phyloP scores from a whole-genome alignment of 2,329 filamentous ascomycete genomes.

The Macroventuria anomochaeta region DNA sequence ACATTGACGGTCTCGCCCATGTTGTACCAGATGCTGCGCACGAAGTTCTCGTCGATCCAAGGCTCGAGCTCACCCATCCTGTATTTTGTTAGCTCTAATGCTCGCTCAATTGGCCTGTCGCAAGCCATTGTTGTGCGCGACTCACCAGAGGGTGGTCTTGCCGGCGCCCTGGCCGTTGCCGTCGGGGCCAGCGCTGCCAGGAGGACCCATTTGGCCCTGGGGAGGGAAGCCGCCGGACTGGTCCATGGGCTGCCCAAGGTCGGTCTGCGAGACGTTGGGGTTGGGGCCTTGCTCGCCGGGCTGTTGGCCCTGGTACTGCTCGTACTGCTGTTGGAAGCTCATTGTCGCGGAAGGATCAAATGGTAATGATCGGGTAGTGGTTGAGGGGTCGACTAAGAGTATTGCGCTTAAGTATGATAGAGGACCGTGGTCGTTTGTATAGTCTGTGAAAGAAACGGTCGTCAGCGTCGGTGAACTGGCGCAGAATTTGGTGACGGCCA shows the following conservation, averaged over 20 bases:
- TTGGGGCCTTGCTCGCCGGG: slow-evolving; percentile 56
- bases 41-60: slow-evolving; percentile 99
- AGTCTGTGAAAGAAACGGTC: slow-evolving; percentile 28
- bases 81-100: slow-evolving; percentile 31
- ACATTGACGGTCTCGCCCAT: slow-evolving; percentile 96
- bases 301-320: slow-evolving; percentile 68
- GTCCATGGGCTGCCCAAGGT: slow-evolving; percentile 65
- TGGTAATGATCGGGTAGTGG: slow-evolving; percentile 24
- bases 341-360: slow-evolving; percentile 53
- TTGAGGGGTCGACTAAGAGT: slow-evolving; percentile 27
- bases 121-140: slow-evolving; percentile 17
- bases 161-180: slow-evolving; percentile 49
- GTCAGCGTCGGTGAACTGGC: slow-evolving; percentile 38
- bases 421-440: slow-evolving; percentile 32
- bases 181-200: slow-evolving; percentile 47
- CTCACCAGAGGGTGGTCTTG: slow-evolving; percentile 63
- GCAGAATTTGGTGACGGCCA: slow-evolving; percentile 16
- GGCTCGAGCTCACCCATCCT: slow-evolving; percentile 99
- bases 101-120: background rate
- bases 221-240: slow-evolving; percentile 59
- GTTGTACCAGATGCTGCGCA: slow-evolving; percentile 92
- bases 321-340: slow-evolving; percentile 71
- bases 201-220: slow-evolving; percentile 54
- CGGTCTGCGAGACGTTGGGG: slow-evolving; percentile 53
- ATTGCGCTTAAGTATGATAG: slow-evolving; percentile 41